These are phyloP conservation scores for Nigrospora osmanthi DNA, from an alignment of 2,329 filamentous ascomycete species.

Conservation along the genomic window DNA sequence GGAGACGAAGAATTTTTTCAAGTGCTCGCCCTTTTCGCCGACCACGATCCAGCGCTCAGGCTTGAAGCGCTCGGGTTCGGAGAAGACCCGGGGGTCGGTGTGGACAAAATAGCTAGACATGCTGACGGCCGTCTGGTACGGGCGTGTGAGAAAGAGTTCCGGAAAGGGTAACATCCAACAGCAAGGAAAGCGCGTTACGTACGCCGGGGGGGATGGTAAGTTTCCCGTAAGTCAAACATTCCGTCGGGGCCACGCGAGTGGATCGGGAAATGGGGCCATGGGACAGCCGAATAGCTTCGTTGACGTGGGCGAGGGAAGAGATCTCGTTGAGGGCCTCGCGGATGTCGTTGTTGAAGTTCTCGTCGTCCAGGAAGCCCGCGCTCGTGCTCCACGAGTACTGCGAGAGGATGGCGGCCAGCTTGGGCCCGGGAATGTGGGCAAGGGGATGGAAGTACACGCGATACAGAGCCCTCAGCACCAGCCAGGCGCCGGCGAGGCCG, in stretches of 20 bases:
- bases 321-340: not conserved
- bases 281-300: not conserved
- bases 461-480: too few relatives aligned
- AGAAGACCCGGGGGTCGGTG: not conserved
- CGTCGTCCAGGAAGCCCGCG: not conserved
- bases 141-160: too few relatives aligned
- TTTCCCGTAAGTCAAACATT: not conserved
- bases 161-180: too few relatives aligned
- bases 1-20: not conserved
- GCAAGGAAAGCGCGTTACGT: not conserved
- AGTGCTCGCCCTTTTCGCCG: not conserved
- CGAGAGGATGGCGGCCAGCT: not conserved
- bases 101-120: not conserved
- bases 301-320: not conserved
- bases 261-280: not conserved
- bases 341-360: not conserved
- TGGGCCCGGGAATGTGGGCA: too few relatives aligned
- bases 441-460: too few relatives aligned
- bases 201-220: not conserved
- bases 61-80: not conserved
- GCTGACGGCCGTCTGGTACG: too few relatives aligned
- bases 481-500: too few relatives aligned
- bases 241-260: not conserved
- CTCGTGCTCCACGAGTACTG: not conserved
- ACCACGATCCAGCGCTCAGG: not conserved